Percentiles rank a stretch among this genome's conserved stretches.
Evolutionary conservation across 768 basidiomycete species (phyloP).

Genomic region (Scleroderma citrinum): DNA sequence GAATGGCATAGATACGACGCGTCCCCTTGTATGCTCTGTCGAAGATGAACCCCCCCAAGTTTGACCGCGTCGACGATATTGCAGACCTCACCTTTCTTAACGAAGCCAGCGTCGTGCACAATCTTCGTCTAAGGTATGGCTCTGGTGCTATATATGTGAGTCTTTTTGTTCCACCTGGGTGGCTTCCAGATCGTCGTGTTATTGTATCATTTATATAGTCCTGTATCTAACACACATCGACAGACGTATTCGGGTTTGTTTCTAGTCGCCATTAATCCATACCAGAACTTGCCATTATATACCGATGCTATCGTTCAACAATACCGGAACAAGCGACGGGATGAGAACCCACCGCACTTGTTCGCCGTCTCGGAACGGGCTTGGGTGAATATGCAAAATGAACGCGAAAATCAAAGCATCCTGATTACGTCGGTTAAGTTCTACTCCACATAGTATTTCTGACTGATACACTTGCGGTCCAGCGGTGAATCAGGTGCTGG

Average conservation of each 20-base stretch:
- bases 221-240: slow-evolving; percentile 9
- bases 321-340: slow-evolving; percentile 83
- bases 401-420: slow-evolving; percentile 95
- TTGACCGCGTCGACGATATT: slow-evolving; percentile 96
- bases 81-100: slow-evolving; percentile 97
- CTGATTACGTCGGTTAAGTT: slow-evolving; percentile 79
- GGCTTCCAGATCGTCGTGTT: slow-evolving; percentile 2
- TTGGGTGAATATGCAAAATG: slow-evolving; percentile 98
- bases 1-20: slow-evolving; percentile 43
- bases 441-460: not conserved
- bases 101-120: slow-evolving; percentile 98
- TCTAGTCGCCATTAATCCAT: slow-evolving; percentile 97
- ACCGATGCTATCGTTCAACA: slow-evolving; percentile 82
- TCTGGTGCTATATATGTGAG: slow-evolving; percentile 90
- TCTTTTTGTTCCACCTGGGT: slow-evolving; percentile 9
- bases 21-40: slow-evolving; percentile 78
- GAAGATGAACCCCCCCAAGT: slow-evolving; percentile 99
- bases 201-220: slow-evolving; percentile 1
- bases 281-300: slow-evolving; percentile 87
- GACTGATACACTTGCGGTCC: slow-evolving; percentile 7
- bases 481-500: slow-evolving; percentile 99
- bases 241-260: slow-evolving; percentile 96
- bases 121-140: slow-evolving; percentile 86
- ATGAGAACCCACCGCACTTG: slow-evolving; percentile 94
- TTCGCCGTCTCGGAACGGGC: slow-evolving; percentile 97